Conservation (phyloP, 1,284 basidiomycete species). For the Ganoderma resinaceum region DNA sequence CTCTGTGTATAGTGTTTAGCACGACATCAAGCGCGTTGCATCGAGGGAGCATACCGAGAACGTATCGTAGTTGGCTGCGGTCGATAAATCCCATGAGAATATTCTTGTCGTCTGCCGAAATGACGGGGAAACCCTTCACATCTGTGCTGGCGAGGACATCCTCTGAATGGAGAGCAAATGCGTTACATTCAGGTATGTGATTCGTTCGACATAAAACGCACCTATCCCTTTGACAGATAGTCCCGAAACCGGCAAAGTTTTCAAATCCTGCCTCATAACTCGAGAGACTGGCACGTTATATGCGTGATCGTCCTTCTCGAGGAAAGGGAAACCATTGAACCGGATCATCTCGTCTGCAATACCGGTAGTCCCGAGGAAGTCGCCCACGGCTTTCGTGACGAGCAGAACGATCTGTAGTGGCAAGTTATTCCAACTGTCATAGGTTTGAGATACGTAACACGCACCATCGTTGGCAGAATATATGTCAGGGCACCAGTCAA, state of each 20-base stretch:
- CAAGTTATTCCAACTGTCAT: not conserved
- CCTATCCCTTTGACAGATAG: conserved; percentile 82
- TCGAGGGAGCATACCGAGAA: conserved; percentile 66
- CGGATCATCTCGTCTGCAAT: conserved; percentile 98
- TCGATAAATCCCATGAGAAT: conserved; percentile 91
- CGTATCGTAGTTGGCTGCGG: conserved; percentile 84
- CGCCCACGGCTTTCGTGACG: conserved; percentile 97
- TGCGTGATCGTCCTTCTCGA: conserved; percentile 93
- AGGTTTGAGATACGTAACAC: conserved; percentile 25
- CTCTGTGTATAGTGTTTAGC: conserved; percentile 53
- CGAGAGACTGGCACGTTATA: conserved; percentile 90
- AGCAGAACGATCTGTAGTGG: conserved; percentile 85
- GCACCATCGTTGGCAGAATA: conserved; percentile 97
- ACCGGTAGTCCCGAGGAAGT: conserved; percentile 90
- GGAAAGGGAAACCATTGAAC: conserved; percentile 96
- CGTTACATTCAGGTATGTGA: not conserved
- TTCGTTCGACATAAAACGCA: conserved; percentile 37
- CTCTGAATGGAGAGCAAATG: conserved; percentile 53
- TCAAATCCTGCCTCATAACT: conserved; percentile 87
- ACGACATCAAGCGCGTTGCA: not conserved
- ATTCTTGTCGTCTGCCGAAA: conserved; percentile 62
- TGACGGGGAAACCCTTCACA: conserved; percentile 93
- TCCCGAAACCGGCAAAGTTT: conserved; percentile 78
- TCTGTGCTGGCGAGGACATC: conserved; percentile 69
- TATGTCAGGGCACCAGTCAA: conserved; percentile 98